Base-by-base conservation (phyloP, 2,329 filamentous ascomycete genomes). In the Arachnomyces sp. region DNA sequence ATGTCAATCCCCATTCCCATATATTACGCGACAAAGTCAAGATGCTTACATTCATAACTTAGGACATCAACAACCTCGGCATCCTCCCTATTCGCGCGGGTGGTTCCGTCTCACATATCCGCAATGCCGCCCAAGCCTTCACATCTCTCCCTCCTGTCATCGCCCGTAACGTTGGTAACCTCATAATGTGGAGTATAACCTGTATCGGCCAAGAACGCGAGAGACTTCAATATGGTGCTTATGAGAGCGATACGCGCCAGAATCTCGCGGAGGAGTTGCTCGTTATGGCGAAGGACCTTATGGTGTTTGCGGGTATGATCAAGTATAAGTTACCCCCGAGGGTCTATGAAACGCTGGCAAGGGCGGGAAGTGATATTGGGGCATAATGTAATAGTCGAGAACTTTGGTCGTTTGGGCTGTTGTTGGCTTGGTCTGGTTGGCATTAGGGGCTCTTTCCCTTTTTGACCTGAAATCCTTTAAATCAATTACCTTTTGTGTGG, bases 141-240 rank as follows among this genome's bases (percentile, higher is more conserved):
- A 77, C 85, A 12, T 72, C 75, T 2, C 74, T 94, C 31, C 77
- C 87, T 3, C 79, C 86, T 50, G 78, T 88, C 6, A 84, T 98
- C 31, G 82, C 89, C 2, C 81, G 86, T 58, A 94, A 92, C 55
- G 81, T 95, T 52, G 90, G 90, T 13, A 87, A 90, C 61, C 72
- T 96, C 46, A 75, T 98, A 47, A 82, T 94, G 68, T 96, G 92
- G 92, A 87, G 87, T 36, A 86, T 98, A 50, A 76, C 82, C 31
- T 88, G 84, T 66, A 93, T 89, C 63, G 81, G 82, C 36, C 76
- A 80, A 42, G 82, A 94, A 63, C 77, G 85, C 46, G 81, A 84
- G 52, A 70, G 80, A 45, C 72, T 93, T 34, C 73, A 75, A 41
- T 74, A 72, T 43, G 80, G 81, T 18, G 76, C 82, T 52, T 95